Evolutionary conservation across 768 basidiomycete genomes (phyloP).

Genomic region (Russula olivacea): DNA sequence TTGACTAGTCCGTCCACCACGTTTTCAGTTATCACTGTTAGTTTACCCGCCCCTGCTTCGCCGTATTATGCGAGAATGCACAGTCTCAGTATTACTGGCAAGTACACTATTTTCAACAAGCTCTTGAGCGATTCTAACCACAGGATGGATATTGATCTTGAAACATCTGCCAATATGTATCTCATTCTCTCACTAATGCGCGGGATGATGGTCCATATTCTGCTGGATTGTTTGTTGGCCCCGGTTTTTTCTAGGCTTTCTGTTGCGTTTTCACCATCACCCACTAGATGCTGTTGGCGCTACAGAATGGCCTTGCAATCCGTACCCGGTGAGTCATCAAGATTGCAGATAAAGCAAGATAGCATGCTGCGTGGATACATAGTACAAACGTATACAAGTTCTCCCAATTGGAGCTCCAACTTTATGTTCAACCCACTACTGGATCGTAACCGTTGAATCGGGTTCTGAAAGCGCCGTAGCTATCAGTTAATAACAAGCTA

Average conservation of each 20-base stretch:
- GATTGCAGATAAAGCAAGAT: background rate
- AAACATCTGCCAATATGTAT: too few species aligned
- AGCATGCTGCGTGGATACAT: background rate
- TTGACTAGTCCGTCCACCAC: background rate
- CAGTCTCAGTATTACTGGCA: background rate
- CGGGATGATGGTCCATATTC: background rate
- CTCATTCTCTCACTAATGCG: too few species aligned
- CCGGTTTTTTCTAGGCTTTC: background rate
- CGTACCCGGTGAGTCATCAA: background rate
- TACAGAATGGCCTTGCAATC: background rate
- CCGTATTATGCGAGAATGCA: background rate
- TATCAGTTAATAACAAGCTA: background rate
- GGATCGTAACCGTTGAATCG: constrained; percentile 40
- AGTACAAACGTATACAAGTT: background rate
- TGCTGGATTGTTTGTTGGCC: background rate
- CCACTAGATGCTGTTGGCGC: background rate
- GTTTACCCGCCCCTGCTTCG: too few species aligned
- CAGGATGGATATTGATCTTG: too few species aligned
- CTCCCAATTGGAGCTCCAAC: background rate
- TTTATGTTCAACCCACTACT: constrained; percentile 18
- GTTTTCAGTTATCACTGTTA: background rate
- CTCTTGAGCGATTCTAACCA: too few species aligned
- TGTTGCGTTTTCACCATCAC: background rate
- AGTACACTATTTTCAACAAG: too few species aligned
- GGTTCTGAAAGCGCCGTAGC: constrained; percentile 35